Evolutionary conservation across 441 rosid genomes (phyloP).

Genomic region (Macaranga tanarius): DNA sequence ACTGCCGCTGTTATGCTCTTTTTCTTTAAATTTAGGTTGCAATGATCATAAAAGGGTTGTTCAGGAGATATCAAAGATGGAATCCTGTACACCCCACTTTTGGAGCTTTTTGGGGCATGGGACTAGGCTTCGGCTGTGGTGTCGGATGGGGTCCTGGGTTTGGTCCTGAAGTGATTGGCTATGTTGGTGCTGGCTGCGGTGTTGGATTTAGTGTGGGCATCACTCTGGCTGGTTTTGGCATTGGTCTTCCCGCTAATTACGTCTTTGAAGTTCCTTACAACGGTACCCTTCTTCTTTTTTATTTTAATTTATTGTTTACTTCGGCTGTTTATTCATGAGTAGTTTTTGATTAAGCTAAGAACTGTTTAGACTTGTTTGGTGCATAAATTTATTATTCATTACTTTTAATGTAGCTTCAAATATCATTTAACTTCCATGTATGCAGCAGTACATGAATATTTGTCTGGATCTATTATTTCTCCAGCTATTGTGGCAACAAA

Average conservation of each 20-base stretch:
- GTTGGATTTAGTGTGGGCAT: conserved; percentile 87
- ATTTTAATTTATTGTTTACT: background rate
- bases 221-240: conserved; percentile 79
- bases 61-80: conserved; percentile 80
- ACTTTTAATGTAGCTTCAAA: background rate
- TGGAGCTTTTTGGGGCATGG: conserved; percentile 98
- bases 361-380: background rate
- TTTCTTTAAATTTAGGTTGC: conserved; percentile 33
- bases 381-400: background rate
- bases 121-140: conserved; percentile 87
- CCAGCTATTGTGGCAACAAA: conserved; percentile 50
- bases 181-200: conserved; percentile 94
- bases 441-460: background rate
- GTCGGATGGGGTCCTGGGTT: conserved; percentile 99
- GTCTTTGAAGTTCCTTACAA: conserved; percentile 55
- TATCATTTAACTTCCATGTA: background rate
- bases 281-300: conserved; percentile 34
- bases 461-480: conserved; percentile 13
- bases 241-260: conserved; percentile 82
- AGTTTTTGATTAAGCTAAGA: background rate
- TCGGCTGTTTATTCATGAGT: background rate
- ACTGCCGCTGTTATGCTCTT: background rate
- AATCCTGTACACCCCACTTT: conserved; percentile 90
- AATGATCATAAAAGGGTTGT: conserved; percentile 84
- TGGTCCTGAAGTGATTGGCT: conserved; percentile 89